Evolutionary conservation across 352 stramenopile genomes (phyloP).

Genomic region (Globisporangium camurandrum): DNA sequence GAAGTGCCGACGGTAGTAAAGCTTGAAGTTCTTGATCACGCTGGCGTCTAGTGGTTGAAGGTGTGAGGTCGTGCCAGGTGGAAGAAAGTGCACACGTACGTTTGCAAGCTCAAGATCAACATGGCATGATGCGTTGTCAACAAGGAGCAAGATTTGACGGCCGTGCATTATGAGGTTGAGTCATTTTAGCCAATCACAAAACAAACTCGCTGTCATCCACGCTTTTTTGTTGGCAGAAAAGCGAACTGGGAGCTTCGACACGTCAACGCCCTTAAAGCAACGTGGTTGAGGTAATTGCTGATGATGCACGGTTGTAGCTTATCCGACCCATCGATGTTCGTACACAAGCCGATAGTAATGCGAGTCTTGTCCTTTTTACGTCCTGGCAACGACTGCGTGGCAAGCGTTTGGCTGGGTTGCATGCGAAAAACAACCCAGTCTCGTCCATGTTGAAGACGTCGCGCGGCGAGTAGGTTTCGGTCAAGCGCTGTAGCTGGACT

Average conservation of each 20-base stretch:
- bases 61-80: constrained; percentile 11
- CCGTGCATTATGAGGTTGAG: constrained; percentile 5
- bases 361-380: constrained; percentile 11
- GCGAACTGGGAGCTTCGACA: constrained; percentile 2
- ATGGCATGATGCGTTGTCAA: constrained; percentile 12
- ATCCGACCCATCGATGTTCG: constrained; percentile 10
- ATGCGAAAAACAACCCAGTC: constrained; percentile 9
- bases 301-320: constrained; percentile 12
- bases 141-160: constrained; percentile 8
- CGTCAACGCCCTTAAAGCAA: constrained; percentile 8
- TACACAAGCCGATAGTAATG: constrained; percentile 7
- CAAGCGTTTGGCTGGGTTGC: constrained; percentile 4
- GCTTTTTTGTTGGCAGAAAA: constrained; percentile 14
- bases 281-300: constrained; percentile 1
- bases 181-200: constrained; percentile 9
- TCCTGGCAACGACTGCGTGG: not conserved
- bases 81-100: constrained; percentile 8
- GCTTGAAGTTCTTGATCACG: constrained; percentile 16
- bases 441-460: constrained; percentile 20
- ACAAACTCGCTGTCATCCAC: constrained; percentile 15
- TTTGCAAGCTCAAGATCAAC: constrained; percentile 8
- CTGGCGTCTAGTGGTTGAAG: constrained; percentile 18
- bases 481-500: too few relatives aligned
- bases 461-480: too few relatives aligned
- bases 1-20: constrained; percentile 7